These are phyloP conservation scores for Bathelium albidoporum DNA, from an alignment of 495 filamentous ascomycete genomes.

Conservation along the genomic window DNA sequence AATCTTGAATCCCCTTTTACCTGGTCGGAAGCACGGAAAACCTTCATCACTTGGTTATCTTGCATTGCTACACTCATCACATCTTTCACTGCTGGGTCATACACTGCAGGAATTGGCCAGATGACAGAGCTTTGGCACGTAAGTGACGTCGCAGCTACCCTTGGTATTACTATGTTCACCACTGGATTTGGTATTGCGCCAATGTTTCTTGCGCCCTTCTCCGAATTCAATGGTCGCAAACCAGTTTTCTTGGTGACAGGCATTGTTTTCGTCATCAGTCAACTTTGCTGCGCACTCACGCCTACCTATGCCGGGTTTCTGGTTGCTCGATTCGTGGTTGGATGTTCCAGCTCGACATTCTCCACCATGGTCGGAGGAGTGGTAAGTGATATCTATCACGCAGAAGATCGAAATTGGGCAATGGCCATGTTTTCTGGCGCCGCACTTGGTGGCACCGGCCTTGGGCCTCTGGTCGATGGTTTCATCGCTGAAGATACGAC, in stretches of 20 bases:
- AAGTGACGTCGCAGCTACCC: constrained; percentile 51
- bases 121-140: constrained; percentile 55
- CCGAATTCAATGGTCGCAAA: constrained; percentile 70
- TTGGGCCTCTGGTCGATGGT: constrained; percentile 64
- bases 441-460: constrained; percentile 70
- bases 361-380: constrained; percentile 90
- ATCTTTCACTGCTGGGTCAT: constrained; percentile 73
- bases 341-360: constrained; percentile 70
- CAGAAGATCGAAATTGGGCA: constrained; percentile 69
- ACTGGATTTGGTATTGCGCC: constrained; percentile 75
- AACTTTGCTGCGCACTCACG: constrained; percentile 70
- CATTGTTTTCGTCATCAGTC: constrained; percentile 55
- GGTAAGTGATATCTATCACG: constrained; percentile 77
- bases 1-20: constrained; percentile 60
- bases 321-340: constrained; percentile 64
- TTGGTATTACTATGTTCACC: constrained; percentile 79
- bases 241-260: constrained; percentile 72
- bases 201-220: constrained; percentile 85
- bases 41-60: constrained; percentile 60
- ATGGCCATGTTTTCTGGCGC: constrained; percentile 78
- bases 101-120: constrained; percentile 54
- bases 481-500: constrained; percentile 54
- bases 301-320: constrained; percentile 62
- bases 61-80: constrained; percentile 67
- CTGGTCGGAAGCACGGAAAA: constrained; percentile 63